Evolutionary conservation across 352 stramenopile genomes (phyloP), one percentile per base, ranked within the genome.

Genomic region (Phytopythium oedochilum): DNA sequence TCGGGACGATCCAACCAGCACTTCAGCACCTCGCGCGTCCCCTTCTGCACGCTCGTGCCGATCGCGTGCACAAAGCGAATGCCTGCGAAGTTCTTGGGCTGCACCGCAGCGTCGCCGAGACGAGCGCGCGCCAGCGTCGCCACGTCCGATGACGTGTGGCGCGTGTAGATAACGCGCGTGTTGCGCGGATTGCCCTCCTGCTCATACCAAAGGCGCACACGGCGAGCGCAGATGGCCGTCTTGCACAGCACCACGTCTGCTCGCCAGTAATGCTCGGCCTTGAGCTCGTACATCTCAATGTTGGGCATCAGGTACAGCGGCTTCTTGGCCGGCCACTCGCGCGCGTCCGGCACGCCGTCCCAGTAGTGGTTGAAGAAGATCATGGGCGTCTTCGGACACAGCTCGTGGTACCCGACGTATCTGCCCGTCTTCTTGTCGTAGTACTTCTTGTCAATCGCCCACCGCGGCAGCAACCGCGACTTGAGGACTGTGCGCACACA

Each of bases 361-460:
- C 73, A 86, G 50, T 86, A 81, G 43, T 83, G 75, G 48, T 86
- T 86, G 25, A 86, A 68, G 50, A 86, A 78, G 7, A 86, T 53
- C 57, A 86, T 54, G 11, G 70, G 65, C 5, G 67, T 84, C 26
- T 54, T 63, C 9, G 73, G 73, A 18, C 75, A 86, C 40, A 86
- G 49, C 14, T 89, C 79, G 45, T 71, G 76, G 61, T 89, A 89
- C 25, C 71, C 64, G 29, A 75, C 61, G 6, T 50, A 20, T 11
- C 39, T 43, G 35, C 60, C 59, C 2, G 43, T 35, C 49, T 64
- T 32, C 1, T 59, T 32, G 56, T 77, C 63, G 28, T 63, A 60
- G 29, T 73, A 46, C 23, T 61, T 60, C 9, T 57, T 12, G 2
- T 69, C 47, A 2, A 78, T 53, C 11, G 53, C 60, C 71, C 71